These are phyloP conservation scores for Yamadazyma diospyri DNA, from an alignment of 1,139 yeast species.

Conservation along the genomic window DNA sequence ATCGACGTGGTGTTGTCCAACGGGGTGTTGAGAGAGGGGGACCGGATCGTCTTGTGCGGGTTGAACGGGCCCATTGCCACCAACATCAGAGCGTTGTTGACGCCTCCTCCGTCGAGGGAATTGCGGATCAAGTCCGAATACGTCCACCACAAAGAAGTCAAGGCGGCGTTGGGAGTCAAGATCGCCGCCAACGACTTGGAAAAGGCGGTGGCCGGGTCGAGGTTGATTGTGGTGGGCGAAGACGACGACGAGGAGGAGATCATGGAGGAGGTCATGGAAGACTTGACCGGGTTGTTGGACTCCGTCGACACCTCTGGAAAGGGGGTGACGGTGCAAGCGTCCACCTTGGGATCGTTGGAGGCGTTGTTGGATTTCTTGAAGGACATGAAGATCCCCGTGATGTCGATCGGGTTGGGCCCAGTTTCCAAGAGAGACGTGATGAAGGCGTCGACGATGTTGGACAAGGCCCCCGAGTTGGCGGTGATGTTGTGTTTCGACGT, in stretches of 20 bases:
- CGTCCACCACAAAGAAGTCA: slow-evolving; percentile 93
- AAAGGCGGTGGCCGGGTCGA: slow-evolving; percentile 98
- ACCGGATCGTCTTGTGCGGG: slow-evolving; percentile 93
- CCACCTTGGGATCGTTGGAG: slow-evolving; percentile 96
- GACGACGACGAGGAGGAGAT: slow-evolving; percentile 97
- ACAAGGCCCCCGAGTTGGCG: slow-evolving; percentile 92
- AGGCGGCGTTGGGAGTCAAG: slow-evolving; percentile 98
- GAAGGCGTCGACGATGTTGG: slow-evolving; percentile 96
- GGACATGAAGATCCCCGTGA: slow-evolving; percentile 98
- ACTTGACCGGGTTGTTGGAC: slow-evolving; percentile 88
- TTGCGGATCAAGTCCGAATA: slow-evolving; percentile 93
- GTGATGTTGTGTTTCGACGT: slow-evolving; percentile 98
- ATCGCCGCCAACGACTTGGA: slow-evolving; percentile 97
- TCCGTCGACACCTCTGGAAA: slow-evolving; percentile 91
- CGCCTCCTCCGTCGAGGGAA: slow-evolving; percentile 97
- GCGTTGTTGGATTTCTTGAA: slow-evolving; percentile 95
- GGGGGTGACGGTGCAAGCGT: slow-evolving; percentile 98
- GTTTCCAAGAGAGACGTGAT: slow-evolving; percentile 96
- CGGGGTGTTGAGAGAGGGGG: slow-evolving; percentile 93
- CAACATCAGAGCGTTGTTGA: slow-evolving; percentile 87
- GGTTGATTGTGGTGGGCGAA: slow-evolving; percentile 91
- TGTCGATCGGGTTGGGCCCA: slow-evolving; percentile 97
- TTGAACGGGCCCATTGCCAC: slow-evolving; percentile 99
- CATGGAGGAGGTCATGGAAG: slow-evolving; percentile 99
- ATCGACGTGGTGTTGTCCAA: slow-evolving; percentile 96